Evolutionary conservation across 306 rosid genomes (phyloP), one percentile per base, ranked within the genome.

Genomic region (Senna siamea): DNA sequence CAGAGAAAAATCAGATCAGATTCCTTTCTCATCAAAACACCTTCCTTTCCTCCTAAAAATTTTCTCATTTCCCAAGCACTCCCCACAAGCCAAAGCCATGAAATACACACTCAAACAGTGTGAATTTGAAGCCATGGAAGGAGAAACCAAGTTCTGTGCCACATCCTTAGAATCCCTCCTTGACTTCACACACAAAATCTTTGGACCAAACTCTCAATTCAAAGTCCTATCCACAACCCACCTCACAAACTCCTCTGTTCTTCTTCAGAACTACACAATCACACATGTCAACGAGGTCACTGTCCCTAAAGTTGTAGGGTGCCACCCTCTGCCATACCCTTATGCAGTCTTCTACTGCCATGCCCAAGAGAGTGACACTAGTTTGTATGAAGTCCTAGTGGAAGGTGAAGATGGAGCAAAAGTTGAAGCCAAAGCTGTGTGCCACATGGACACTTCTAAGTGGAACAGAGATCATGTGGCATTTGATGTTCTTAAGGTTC

Each of bases 391-490:
- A 70, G 76, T 88, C 47, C 52, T 70, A 6, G 73, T 93, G 0
- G 80, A 57, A 12, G 93, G 91, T 18, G 87, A 84, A 15, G 70
- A 85, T 78, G 95, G 93, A 43, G 90, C 74, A 22, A 37, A 60
- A 13, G 84, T 92, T 73, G 66, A 88, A 46, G 88, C 92, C 18
- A 78, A 76, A 18, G 94, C 95, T 26, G 73, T 92, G 43, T 90
- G 96, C 57, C 96, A 92, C 76, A 83, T 90, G 96, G 92, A 92
- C 77, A 92, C 98, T 4, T 88, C 96, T 12, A 82, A 70, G 59
- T 87, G 96, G 92, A 88, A 90, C 70, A 64, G 28, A 9, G 85
- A 81, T 30, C 92, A 90, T 18, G 85, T 79, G 37, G 77, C 94
- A 0, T 88, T 92, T 74, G 79, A 41, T 0, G 87, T 90, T 37